phyloP scores from a whole-genome alignment of 148 eudicot species.

The Agrostemma githago region DNA sequence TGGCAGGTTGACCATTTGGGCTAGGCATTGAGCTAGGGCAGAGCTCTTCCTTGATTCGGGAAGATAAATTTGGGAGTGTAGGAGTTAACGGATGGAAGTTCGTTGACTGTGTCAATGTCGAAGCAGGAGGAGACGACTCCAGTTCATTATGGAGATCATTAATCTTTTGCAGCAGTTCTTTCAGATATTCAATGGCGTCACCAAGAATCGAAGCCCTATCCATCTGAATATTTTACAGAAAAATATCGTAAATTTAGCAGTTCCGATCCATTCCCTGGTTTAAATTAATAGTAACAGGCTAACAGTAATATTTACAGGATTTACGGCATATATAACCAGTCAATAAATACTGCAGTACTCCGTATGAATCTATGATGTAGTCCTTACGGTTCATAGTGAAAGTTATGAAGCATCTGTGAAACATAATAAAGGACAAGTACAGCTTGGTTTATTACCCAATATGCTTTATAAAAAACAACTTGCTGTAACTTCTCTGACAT shows the following conservation, averaged over 20 bases:
- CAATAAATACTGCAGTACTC: not conserved
- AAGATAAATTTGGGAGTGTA: slow-evolving; percentile 54
- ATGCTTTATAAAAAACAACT: not conserved
- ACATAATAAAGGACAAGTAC: slow-evolving; percentile 10
- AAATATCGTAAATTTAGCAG: not conserved
- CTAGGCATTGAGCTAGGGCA: slow-evolving; percentile 63
- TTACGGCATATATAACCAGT: not conserved
- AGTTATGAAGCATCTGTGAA: not conserved
- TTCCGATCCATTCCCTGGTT: not conserved
- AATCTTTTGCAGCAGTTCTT: slow-evolving; percentile 74
- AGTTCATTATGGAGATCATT: slow-evolving; percentile 78
- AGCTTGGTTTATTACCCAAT: not conserved
- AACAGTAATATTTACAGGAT: not conserved
- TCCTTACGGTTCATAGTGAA: not conserved
- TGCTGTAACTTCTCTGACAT: slow-evolving; percentile 13
- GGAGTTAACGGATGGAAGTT: slow-evolving; percentile 76
- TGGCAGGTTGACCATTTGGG: slow-evolving; percentile 80
- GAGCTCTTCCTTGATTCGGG: slow-evolving; percentile 80
- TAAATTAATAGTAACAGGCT: not conserved
- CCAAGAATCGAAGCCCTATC: slow-evolving; percentile 90
- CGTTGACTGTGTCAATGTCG: slow-evolving; percentile 50
- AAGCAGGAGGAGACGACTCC: slow-evolving; percentile 52
- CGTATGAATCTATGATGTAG: not conserved
- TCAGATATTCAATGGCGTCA: slow-evolving; percentile 80
- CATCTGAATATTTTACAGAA: slow-evolving; percentile 40